phyloP scores from a whole-genome alignment of 352 stramenopile species.

The Peronospora belbahrii region DNA sequence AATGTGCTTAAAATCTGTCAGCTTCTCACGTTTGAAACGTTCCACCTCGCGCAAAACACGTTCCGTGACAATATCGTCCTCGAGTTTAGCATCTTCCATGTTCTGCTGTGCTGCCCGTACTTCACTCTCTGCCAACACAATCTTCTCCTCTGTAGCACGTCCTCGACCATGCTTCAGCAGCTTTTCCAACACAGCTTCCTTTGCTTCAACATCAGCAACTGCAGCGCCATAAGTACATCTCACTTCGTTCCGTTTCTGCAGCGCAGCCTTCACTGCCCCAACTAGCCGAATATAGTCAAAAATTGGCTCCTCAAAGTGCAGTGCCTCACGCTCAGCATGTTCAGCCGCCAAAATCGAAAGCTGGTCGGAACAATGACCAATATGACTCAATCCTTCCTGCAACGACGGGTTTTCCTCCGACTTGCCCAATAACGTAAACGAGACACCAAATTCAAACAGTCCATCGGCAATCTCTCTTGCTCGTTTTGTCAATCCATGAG shows the following conservation, averaged over 20 bases:
- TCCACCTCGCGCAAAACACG: conserved; percentile 95
- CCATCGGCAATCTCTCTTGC: conserved; percentile 93
- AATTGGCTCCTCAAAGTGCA: conserved; percentile 93
- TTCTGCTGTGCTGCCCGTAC: conserved; percentile 75
- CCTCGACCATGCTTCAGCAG: conserved; percentile 50
- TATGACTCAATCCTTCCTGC: conserved; percentile 86
- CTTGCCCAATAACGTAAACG: conserved; percentile 93
- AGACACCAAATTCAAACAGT: conserved; percentile 94
- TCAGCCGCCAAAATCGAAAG: conserved; percentile 88
- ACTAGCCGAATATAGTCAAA: conserved; percentile 95
- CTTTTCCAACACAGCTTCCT: conserved; percentile 54
- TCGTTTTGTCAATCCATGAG: conserved; percentile 89
- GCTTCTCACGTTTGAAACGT: conserved; percentile 93
- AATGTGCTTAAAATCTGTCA: conserved; percentile 92
- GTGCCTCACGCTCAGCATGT: conserved; percentile 88
- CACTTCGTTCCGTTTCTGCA: conserved; percentile 91
- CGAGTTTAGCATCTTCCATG: conserved; percentile 85
- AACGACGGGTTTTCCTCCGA: conserved; percentile 89
- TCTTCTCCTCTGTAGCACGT: conserved; percentile 61
- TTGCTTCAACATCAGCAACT: conserved; percentile 84
- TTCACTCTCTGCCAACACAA: conserved; percentile 80
- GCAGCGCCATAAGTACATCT: conserved; percentile 80
- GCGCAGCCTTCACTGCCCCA: conserved; percentile 90
- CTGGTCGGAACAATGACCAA: conserved; percentile 90
- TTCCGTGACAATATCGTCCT: conserved; percentile 91